Evolutionary conservation across 1,139 yeast genomes (phyloP).

Genomic region (Protomyces inundatus): DNA sequence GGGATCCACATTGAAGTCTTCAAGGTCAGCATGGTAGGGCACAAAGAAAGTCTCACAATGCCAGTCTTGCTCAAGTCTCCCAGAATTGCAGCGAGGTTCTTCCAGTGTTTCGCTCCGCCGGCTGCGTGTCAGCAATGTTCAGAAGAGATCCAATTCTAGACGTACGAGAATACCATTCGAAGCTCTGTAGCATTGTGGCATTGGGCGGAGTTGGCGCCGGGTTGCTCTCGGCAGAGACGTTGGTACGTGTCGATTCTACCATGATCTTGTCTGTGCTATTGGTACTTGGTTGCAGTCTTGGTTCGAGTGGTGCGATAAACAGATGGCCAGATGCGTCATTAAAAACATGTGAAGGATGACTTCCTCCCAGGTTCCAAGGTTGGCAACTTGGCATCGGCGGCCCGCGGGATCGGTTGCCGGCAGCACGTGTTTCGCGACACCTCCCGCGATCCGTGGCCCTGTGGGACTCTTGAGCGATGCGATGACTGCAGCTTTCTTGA

Average conservation of each 20-base stretch:
- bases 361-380: no score
- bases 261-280: background rate
- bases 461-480: no score
- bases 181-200: slow-evolving; percentile 32
- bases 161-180: slow-evolving; percentile 30
- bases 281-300: no score
- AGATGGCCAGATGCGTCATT: no score
- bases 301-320: no score
- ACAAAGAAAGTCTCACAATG: background rate
- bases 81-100: slow-evolving; percentile 26
- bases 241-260: slow-evolving; percentile 11
- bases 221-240: slow-evolving; percentile 1
- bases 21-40: background rate
- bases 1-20: background rate
- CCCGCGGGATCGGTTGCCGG: no score
- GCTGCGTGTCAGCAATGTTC: slow-evolving; percentile 11
- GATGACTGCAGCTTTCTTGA: no score
- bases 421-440: no score
- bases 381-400: no score
- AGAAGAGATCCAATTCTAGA: background rate
- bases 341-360: no score
- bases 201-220: slow-evolving; percentile 29
- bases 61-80: slow-evolving; percentile 29
- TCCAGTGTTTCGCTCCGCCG: slow-evolving; percentile 26
- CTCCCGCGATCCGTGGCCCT: no score